phyloP scores from a whole-genome alignment of 2,329 filamentous ascomycete genomes.

The Fusarium clavum region DNA sequence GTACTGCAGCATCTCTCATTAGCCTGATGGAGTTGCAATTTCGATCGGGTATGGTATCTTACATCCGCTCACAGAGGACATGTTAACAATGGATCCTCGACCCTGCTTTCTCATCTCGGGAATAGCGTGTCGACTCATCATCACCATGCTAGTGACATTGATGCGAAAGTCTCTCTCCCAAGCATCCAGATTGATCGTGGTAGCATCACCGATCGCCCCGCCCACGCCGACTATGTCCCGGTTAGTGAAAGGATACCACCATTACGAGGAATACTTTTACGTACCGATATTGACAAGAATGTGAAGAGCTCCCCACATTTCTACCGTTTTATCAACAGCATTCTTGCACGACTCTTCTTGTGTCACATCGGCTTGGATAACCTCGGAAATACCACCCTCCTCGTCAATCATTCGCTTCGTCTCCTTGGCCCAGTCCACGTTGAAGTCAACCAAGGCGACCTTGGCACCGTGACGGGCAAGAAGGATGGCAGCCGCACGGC shows the following conservation, averaged over 20 bases:
- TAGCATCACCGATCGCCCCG: conserved; percentile 7
- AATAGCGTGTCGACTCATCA: conserved; percentile 9
- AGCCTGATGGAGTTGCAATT: background rate
- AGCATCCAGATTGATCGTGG: conserved; percentile 8
- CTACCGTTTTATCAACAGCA: conserved; percentile 2
- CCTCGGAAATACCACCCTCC: conserved; percentile 7
- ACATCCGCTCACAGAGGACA: conserved; percentile 13
- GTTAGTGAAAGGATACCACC: too few relatives aligned
- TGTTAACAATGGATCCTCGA: conserved; percentile 6
- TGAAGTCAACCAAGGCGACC: conserved; percentile 6
- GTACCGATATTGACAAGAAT: conserved; percentile 15
- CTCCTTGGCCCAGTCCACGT: conserved; percentile 4
- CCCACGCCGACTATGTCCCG: background rate
- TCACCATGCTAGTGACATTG: conserved; percentile 15
- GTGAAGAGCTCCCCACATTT: conserved; percentile 8
- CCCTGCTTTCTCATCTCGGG: conserved; percentile 15
- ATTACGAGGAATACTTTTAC: background rate
- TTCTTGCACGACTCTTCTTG: conserved; percentile 10
- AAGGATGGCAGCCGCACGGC: conserved; percentile 6
- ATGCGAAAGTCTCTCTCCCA: conserved; percentile 15
- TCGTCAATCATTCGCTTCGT: conserved; percentile 15
- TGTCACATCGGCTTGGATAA: conserved; percentile 10
- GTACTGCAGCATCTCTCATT: background rate
- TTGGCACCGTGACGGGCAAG: conserved; percentile 10
- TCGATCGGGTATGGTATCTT: background rate